Evolutionary conservation across 2,329 filamentous ascomycete species (phyloP), one percentile per base, ranked within the genome.

Genomic region (Colletotrichum orchidophilum): DNA sequence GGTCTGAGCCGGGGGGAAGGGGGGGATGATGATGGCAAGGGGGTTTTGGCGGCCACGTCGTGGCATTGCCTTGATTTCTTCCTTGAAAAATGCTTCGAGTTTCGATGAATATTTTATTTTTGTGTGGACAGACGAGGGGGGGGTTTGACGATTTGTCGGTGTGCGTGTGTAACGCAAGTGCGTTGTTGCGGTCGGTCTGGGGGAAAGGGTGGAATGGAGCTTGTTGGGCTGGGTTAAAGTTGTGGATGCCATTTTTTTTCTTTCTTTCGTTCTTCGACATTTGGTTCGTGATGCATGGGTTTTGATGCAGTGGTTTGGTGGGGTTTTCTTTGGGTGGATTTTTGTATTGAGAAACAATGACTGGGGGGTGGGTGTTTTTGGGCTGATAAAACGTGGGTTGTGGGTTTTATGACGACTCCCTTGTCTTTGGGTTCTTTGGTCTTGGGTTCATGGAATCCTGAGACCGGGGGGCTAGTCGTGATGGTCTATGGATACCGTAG

Each of bases 351-450:
- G 13, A 15, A 5, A 29, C 12, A 18, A 33, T 9, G 58, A 18
- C 27, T 21, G 12, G 42, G 42, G 26, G 7, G 18, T 18, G 50
- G 5, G 50, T 4, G 24, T 15, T 15, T 24, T 53, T 29, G n/a
- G 6, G 27, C n/a, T n/a, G 21, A 18, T 15, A 60, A 70, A 70
- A 66, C 67, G 35, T 66, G 67, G 54, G 49, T 66, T 70, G 67
- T 70, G 67, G 67, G 63, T 66, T 70, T 63, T 58, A 33, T 42
- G 33, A 24, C 15, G 26, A 57, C 66, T 49, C 61, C 67, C 67
- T 70, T 62, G 63, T 67, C 31, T 42, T 42, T 57, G 63, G 55
- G 55, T 61, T 26, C 35, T 39, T 13, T 13, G 13, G 35, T 29
- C 9, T 46, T 52, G 49, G 35, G n/a, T n/a, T n/a, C n/a, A n/a